Evolutionary conservation across 2,329 filamentous ascomycete species (phyloP).

Genomic region (Neocucurbitaria cava): DNA sequence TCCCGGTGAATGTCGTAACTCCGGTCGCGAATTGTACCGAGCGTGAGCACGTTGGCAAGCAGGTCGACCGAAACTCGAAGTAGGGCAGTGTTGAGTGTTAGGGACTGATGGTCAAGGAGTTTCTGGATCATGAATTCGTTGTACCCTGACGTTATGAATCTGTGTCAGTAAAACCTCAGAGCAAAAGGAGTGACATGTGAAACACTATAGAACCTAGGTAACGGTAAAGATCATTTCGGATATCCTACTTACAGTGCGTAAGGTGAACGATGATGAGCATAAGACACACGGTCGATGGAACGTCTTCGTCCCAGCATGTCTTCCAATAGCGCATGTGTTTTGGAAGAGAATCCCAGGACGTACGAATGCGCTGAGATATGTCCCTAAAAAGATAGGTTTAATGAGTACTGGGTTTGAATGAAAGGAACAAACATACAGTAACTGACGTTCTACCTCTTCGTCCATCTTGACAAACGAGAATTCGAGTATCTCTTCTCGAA

Average conservation of each 20-base stretch:
- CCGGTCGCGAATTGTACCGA: conserved; percentile 39
- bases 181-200: not conserved
- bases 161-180: not conserved
- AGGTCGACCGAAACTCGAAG: conserved; percentile 37
- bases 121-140: conserved; percentile 47
- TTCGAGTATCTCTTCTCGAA: conserved; percentile 45
- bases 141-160: conserved; percentile 19
- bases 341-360: conserved; percentile 37
- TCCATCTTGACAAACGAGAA: conserved; percentile 33
- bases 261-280: conserved; percentile 46
- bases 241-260: conserved; percentile 23
- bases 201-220: not conserved
- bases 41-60: conserved; percentile 34
- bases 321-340: conserved; percentile 39
- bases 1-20: conserved; percentile 43
- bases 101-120: conserved; percentile 34
- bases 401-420: not conserved
- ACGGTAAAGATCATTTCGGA: not conserved
- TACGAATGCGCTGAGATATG: conserved; percentile 36
- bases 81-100: conserved; percentile 32
- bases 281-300: conserved; percentile 35
- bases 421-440: conserved; percentile 18
- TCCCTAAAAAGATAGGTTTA: conserved; percentile 14
- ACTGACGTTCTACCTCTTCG: conserved; percentile 22
- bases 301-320: conserved; percentile 35